These are phyloP conservation scores for Pulicaria dysenterica DNA, from an alignment of 129 eudicot genomes.

Conservation along the genomic window DNA sequence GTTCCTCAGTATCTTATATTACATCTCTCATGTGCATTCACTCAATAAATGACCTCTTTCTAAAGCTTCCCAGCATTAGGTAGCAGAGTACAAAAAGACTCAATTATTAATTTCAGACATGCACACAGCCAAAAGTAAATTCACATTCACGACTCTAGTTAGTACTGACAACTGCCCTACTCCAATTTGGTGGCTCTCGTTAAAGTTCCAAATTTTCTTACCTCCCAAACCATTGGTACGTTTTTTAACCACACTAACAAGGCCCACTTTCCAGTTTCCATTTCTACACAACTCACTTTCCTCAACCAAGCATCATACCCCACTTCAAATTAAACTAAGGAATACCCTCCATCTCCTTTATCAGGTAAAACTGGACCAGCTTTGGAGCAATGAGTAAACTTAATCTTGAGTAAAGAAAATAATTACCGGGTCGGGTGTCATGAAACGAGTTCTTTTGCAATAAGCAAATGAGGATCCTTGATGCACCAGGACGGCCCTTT, in stretches of 20 bases:
- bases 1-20: neutral
- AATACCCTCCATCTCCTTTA: conserved; percentile 16
- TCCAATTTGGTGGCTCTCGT: conserved; percentile 37
- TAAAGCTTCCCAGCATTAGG: conserved; percentile 32
- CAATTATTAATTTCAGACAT: conserved; percentile 29
- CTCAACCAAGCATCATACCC: conserved; percentile 14
- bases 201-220: conserved; percentile 31
- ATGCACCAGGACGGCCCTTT: neutral
- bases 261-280: conserved; percentile 39
- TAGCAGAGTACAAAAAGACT: conserved; percentile 23
- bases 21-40: conserved; percentile 24
- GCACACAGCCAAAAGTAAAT: conserved; percentile 32
- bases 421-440: conserved; percentile 1
- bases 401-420: neutral
- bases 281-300: conserved; percentile 33
- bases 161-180: conserved; percentile 34
- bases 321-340: conserved; percentile 11
- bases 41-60: conserved; percentile 25
- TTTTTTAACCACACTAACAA: conserved; percentile 28
- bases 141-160: conserved; percentile 34
- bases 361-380: neutral
- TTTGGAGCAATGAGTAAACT: no score
- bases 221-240: conserved; percentile 22
- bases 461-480: conserved; percentile 16
- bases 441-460: neutral